Conservation (phyloP, 345 rosid genomes). For the Camelina hispida region DNA sequence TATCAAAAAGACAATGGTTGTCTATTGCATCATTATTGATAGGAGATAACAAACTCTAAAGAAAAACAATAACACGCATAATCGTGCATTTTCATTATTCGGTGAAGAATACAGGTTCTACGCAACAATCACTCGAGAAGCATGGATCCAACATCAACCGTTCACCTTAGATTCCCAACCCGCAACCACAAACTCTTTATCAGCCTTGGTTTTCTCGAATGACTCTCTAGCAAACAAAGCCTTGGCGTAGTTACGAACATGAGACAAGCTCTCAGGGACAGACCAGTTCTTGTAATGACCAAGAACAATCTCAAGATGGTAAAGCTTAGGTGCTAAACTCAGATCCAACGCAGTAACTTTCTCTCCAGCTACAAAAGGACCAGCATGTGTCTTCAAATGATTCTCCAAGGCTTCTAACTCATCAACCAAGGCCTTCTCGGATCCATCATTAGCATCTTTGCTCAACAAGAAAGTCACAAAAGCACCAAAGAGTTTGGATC, state of each 20-base stretch:
- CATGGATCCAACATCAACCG: conserved; percentile 22
- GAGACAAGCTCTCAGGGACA: conserved; percentile 66
- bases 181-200: conserved; percentile 36
- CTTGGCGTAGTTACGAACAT: conserved; percentile 63
- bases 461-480: conserved; percentile 75
- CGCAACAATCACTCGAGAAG: conserved; percentile 19
- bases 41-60: conserved; percentile 3
- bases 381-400: conserved; percentile 77
- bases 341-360: conserved; percentile 74
- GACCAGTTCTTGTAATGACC: conserved; percentile 91
- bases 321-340: conserved; percentile 86
- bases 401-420: conserved; percentile 79
- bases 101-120: not conserved
- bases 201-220: conserved; percentile 67
- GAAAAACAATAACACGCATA: not conserved
- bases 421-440: conserved; percentile 74
- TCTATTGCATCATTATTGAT: conserved; percentile 17
- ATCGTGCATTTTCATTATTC: conserved; percentile 28
- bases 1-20: not conserved
- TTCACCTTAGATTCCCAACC: conserved; percentile 44
- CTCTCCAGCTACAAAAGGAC: conserved; percentile 81
- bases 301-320: conserved; percentile 78
- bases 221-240: conserved; percentile 64
- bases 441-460: conserved; percentile 80
- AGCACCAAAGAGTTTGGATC: conserved; percentile 69